Conservation (phyloP, 306 rosid genomes). For the barrel medic (Medicago truncatula) region DNA sequence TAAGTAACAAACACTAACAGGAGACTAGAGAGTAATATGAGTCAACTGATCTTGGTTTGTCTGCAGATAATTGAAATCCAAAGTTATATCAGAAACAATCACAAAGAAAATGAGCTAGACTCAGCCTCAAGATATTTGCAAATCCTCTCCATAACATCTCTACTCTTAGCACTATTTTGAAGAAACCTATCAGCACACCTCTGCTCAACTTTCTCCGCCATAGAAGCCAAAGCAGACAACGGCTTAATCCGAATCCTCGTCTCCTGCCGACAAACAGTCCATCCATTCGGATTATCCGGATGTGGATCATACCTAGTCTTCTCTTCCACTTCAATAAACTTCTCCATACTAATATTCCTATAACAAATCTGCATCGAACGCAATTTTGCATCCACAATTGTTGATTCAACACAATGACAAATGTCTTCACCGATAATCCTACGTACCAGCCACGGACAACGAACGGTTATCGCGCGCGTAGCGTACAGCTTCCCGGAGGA, state of each 20-base stretch:
- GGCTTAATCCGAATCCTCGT: slow-evolving; percentile 82
- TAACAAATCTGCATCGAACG: slow-evolving; percentile 69
- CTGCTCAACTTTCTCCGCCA: slow-evolving; percentile 91
- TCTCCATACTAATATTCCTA: slow-evolving; percentile 72
- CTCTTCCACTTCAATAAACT: slow-evolving; percentile 83
- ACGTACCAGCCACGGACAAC: slow-evolving; percentile 79
- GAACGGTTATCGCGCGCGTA: slow-evolving; percentile 76
- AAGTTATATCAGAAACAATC: slow-evolving; percentile 28
- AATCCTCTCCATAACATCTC: slow-evolving; percentile 95
- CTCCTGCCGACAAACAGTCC: slow-evolving; percentile 88
- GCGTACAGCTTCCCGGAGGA: slow-evolving; percentile 71
- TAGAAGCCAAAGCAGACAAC: slow-evolving; percentile 77
- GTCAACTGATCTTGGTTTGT: too few species aligned
- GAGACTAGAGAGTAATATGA: too few species aligned
- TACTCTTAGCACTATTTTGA: slow-evolving; percentile 85
- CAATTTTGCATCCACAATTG: slow-evolving; percentile 63
- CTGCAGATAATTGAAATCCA: too few species aligned
- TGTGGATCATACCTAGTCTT: slow-evolving; percentile 73
- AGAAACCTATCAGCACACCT: slow-evolving; percentile 80
- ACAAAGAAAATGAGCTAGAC: slow-evolving; percentile 58
- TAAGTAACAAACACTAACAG: background rate
- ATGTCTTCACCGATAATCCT: slow-evolving; percentile 84
- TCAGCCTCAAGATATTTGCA: slow-evolving; percentile 93
- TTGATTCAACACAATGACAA: slow-evolving; percentile 80
- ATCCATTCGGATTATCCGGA: slow-evolving; percentile 64